phyloP scores from a whole-genome alignment of 2,329 filamentous ascomycete species.

The Aspergillus sp. region DNA sequence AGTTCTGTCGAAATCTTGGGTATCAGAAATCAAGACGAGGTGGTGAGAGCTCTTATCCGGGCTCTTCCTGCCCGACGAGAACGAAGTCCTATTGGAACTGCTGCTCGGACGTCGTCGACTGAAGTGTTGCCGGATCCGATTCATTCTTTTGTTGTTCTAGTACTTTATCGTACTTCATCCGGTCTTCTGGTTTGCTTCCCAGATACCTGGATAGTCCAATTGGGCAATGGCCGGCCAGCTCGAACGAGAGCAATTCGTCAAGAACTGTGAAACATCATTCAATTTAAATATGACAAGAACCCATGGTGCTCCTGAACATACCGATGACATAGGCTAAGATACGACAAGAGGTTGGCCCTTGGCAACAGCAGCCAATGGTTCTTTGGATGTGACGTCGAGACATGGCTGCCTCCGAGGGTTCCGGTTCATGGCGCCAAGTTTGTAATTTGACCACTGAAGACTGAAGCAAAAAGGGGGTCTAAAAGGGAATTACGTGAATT shows the following conservation, averaged over 20 bases:
- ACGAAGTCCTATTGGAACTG: constrained; percentile 1
- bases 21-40: constrained; percentile 25
- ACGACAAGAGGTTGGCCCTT: neutral
- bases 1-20: constrained; percentile 43
- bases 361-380: neutral
- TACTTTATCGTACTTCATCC: neutral
- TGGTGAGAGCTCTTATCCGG: constrained; percentile 12
- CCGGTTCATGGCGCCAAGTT: neutral
- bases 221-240: no score
- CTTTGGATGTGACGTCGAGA: constrained; percentile 14
- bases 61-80: constrained; percentile 3
- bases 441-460: no score
- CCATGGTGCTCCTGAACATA: neutral
- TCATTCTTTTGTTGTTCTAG: constrained; percentile 6
- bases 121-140: constrained; percentile 9
- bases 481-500: neutral
- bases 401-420: neutral
- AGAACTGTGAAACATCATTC: neutral
- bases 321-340: constrained; percentile 3
- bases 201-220: neutral
- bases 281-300: neutral
- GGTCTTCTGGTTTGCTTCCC: neutral
- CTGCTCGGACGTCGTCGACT: constrained; percentile 10
- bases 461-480: no score
- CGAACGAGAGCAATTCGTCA: no score